These are phyloP conservation scores for Buddleja alternifolia DNA, from an alignment of 257 asterid genomes.

Conservation along the genomic window DNA sequence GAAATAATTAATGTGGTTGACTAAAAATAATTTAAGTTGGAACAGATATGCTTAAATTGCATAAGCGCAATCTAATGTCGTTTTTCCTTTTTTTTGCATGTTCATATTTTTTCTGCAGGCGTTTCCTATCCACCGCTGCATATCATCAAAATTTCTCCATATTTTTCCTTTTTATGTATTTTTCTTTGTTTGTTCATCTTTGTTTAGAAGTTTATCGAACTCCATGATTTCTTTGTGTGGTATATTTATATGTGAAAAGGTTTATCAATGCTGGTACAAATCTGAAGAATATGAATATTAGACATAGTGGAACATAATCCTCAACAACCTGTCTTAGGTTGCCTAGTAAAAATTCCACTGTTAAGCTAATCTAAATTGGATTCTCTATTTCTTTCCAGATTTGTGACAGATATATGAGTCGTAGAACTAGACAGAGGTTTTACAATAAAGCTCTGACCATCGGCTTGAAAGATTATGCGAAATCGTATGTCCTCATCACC, in stretches of 20 bases:
- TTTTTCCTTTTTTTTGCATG: too few species aligned
- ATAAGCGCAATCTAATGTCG: too few species aligned
- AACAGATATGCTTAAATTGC: too few species aligned
- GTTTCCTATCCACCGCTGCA: too few species aligned
- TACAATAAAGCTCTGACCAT: slow-evolving; percentile 73
- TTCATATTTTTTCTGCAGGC: too few species aligned
- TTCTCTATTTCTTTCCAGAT: slow-evolving; percentile 49
- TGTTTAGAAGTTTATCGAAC: slow-evolving; percentile 6
- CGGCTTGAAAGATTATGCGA: slow-evolving; percentile 81
- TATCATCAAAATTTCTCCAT: background rate
- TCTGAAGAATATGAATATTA: too few species aligned
- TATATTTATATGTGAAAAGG: background rate
- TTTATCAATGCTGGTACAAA: too few species aligned
- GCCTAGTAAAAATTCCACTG: background rate
- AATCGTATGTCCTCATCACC: slow-evolving; percentile 47
- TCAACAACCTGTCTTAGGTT: background rate
- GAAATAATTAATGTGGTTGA: too few species aligned
- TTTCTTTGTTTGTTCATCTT: background rate
- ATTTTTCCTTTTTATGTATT: background rate
- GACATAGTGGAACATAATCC: too few species aligned
- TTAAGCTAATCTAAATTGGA: slow-evolving; percentile 29
- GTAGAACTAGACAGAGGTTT: slow-evolving; percentile 64
- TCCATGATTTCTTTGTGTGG: background rate
- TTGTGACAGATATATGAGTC: slow-evolving; percentile 86
- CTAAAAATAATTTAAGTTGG: too few species aligned